Conservation (phyloP, 768 basidiomycete genomes). For the Amanita jacksonii region DNA sequence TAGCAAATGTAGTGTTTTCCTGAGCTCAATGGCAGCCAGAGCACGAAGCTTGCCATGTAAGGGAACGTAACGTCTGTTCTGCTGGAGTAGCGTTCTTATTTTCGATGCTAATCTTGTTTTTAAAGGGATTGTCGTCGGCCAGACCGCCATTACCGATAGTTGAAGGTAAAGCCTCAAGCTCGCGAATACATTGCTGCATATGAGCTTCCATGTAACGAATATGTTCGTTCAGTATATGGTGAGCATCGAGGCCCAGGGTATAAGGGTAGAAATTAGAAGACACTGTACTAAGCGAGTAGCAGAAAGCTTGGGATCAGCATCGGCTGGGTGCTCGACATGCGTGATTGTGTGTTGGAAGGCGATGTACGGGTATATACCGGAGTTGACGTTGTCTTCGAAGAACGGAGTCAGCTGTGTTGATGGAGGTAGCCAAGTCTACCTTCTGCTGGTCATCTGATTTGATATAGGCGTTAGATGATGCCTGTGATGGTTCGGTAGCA, state of each 20-base stretch:
- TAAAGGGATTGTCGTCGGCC: slow-evolving; percentile 27
- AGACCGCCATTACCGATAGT: slow-evolving; percentile 62
- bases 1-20: slow-evolving; percentile 76
- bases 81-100: slow-evolving; percentile 27
- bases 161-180: slow-evolving; percentile 72
- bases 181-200: slow-evolving; percentile 78
- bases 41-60: slow-evolving; percentile 72
- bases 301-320: slow-evolving; percentile 50
- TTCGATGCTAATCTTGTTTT: slow-evolving; percentile 27
- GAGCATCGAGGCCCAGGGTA: slow-evolving; percentile 91
- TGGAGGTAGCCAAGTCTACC: neutral
- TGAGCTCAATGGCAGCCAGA: slow-evolving; percentile 94
- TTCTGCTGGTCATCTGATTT: slow-evolving; percentile 45
- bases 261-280: slow-evolving; percentile 78
- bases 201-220: slow-evolving; percentile 86
- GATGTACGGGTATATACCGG: slow-evolving; percentile 88
- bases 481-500: neutral
- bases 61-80: slow-evolving; percentile 19
- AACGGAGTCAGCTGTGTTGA: slow-evolving; percentile 53
- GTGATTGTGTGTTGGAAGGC: slow-evolving; percentile 79
- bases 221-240: slow-evolving; percentile 84
- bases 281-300: slow-evolving; percentile 72
- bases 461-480: slow-evolving; percentile 13
- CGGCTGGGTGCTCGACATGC: slow-evolving; percentile 58
- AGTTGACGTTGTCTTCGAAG: slow-evolving; percentile 71